A percentile compares a stretch with the other conserved stretches of the same genome.
phyloP scores from a whole-genome alignment of 352 stramenopile species.

The Stephanocyclus meneghinianus region DNA sequence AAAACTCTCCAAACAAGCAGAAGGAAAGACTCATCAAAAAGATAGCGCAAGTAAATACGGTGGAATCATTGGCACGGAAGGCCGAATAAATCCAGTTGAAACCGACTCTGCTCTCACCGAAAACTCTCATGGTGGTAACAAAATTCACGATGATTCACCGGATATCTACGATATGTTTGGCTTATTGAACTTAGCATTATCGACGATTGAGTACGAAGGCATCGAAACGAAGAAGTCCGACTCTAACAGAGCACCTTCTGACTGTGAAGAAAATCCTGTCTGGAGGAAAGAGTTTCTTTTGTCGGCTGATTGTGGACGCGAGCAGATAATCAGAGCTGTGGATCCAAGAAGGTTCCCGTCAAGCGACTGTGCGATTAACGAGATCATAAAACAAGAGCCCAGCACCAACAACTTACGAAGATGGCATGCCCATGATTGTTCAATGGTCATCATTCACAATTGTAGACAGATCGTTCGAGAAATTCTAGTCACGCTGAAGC shows the following conservation, averaged over 20 bases:
- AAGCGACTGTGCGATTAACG: slow-evolving; percentile 20
- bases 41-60: slow-evolving; percentile 65
- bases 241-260: slow-evolving; percentile 31
- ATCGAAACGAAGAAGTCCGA: slow-evolving; percentile 55
- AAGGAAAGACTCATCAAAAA: slow-evolving; percentile 57
- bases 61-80: slow-evolving; percentile 50
- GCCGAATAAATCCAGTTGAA: slow-evolving; percentile 31
- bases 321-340: slow-evolving; percentile 41
- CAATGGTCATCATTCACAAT: slow-evolving; percentile 76
- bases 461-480: slow-evolving; percentile 79
- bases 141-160: slow-evolving; percentile 42
- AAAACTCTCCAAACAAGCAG: slow-evolving; percentile 65
- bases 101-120: slow-evolving; percentile 9
- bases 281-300: slow-evolving; percentile 80
- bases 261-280: slow-evolving; percentile 53
- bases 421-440: slow-evolving; percentile 80
- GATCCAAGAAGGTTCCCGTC: slow-evolving; percentile 33
- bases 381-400: slow-evolving; percentile 20
- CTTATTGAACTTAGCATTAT: slow-evolving; percentile 77
- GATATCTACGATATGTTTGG: slow-evolving; percentile 82
- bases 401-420: slow-evolving; percentile 65
- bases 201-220: slow-evolving; percentile 82
- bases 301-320: slow-evolving; percentile 18
- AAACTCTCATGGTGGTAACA: slow-evolving; percentile 32
- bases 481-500: slow-evolving; percentile 67